Evolutionary conservation across 2,329 filamentous ascomycete genomes (phyloP).

Genomic region (Colletotrichum sp.): DNA sequence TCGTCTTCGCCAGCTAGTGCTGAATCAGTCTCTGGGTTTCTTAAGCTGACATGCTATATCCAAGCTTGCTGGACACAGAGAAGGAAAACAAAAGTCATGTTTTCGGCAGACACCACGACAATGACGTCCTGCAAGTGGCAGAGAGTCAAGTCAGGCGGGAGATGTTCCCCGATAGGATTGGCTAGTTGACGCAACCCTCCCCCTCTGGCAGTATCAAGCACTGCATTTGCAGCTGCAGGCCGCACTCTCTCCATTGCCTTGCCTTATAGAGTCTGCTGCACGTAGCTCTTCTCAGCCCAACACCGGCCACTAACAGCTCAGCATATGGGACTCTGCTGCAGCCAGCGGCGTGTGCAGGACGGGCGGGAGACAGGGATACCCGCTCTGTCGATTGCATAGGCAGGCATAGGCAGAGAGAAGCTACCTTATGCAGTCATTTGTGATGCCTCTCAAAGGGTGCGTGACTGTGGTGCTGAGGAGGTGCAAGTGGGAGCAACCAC

Average conservation of each 20-base stretch:
- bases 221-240: slow-evolving; percentile 17
- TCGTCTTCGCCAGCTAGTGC: neutral
- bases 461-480: neutral
- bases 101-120: slow-evolving; percentile 4
- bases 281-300: slow-evolving; percentile 13
- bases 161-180: slow-evolving; percentile 8
- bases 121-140: slow-evolving; percentile 20
- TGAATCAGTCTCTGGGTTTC: neutral
- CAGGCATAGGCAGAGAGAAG: neutral
- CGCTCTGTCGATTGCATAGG: slow-evolving; percentile 8
- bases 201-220: neutral
- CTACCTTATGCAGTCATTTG: slow-evolving; percentile 1
- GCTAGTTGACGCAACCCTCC: slow-evolving; percentile 8
- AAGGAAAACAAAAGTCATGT: neutral
- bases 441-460: neutral
- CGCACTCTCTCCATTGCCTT: neutral
- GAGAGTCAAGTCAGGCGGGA: slow-evolving; percentile 20
- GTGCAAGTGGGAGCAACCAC: neutral
- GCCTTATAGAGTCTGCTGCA: neutral
- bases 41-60: neutral
- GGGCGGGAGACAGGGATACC: slow-evolving; percentile 14
- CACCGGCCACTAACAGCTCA: slow-evolving; percentile 8
- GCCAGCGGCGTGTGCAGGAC: slow-evolving; percentile 10
- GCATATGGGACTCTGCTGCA: neutral
- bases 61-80: neutral